Conservation (phyloP, 352 stramenopile genomes). For the Aphanomyces cochlioides region DNA sequence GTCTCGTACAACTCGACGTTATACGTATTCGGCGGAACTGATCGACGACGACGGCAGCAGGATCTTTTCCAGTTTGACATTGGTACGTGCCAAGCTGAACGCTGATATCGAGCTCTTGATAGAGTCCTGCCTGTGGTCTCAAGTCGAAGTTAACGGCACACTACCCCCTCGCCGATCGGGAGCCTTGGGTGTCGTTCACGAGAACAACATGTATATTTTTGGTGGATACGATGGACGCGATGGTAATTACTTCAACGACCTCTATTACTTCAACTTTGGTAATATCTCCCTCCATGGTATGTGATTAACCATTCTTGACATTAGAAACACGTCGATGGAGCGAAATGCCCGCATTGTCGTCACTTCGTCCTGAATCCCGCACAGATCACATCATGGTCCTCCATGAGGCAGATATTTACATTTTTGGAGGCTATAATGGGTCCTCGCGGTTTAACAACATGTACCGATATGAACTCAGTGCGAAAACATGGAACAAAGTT, state of each 20-base stretch:
- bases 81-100: constrained; percentile 34
- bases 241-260: constrained; percentile 87
- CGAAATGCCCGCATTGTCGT: constrained; percentile 64
- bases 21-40: constrained; percentile 85
- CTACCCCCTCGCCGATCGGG: constrained; percentile 70
- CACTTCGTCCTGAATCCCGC: constrained; percentile 62
- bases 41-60: constrained; percentile 70
- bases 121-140: constrained; percentile 60
- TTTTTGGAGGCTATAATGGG: constrained; percentile 87
- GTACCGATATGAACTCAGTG: constrained; percentile 61
- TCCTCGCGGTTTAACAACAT: constrained; percentile 80
- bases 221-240: constrained; percentile 86
- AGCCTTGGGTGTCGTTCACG: constrained; percentile 71
- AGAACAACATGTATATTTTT: constrained; percentile 86
- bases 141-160: constrained; percentile 59
- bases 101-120: not conserved
- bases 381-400: constrained; percentile 88
- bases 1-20: constrained; percentile 54
- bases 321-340: constrained; percentile 59
- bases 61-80: constrained; percentile 85
- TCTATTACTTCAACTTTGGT: constrained; percentile 87
- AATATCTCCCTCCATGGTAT: constrained; percentile 12
- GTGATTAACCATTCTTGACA: not conserved
- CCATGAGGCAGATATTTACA: constrained; percentile 71
- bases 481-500: constrained; percentile 53